phyloP scores from a whole-genome alignment of 1,284 basidiomycete species.

The Rhizoctonia solani region DNA sequence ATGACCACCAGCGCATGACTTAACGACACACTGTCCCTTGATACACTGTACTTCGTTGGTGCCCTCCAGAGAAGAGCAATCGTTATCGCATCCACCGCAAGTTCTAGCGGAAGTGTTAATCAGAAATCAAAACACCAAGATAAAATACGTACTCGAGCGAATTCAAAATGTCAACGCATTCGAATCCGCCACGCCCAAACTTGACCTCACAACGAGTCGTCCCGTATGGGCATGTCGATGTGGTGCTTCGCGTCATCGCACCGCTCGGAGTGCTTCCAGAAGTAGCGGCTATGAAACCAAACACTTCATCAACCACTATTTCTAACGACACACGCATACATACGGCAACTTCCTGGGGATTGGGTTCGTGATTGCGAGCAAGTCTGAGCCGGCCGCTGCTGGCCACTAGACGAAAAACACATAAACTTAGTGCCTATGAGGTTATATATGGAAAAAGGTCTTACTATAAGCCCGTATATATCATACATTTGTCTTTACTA shows the following conservation, averaged over 20 bases:
- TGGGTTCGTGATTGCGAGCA: not conserved
- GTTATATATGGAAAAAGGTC: not conserved
- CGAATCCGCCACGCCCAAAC: conserved; percentile 3
- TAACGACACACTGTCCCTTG: conserved; percentile 3
- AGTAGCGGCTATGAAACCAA: not conserved
- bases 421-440: not conserved
- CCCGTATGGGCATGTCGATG: not conserved
- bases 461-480: not conserved
- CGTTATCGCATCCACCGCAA: conserved; percentile 14
- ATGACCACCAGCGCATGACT: not conserved
- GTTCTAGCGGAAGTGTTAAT: not conserved
- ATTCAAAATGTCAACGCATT: conserved; percentile 2
- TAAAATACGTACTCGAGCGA: conserved; percentile 2
- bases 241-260: not conserved
- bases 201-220: conserved; percentile 5
- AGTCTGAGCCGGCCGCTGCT: not conserved
- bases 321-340: not conserved
- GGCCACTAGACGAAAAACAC: not conserved
- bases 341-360: not conserved
- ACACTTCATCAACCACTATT: not conserved
- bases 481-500: not conserved
- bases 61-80: not conserved
- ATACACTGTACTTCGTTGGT: conserved; percentile 1
- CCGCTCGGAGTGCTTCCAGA: not conserved
- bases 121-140: not conserved